Conservation (phyloP, 306 rosid genomes). For the Quercus berberidifolia region DNA sequence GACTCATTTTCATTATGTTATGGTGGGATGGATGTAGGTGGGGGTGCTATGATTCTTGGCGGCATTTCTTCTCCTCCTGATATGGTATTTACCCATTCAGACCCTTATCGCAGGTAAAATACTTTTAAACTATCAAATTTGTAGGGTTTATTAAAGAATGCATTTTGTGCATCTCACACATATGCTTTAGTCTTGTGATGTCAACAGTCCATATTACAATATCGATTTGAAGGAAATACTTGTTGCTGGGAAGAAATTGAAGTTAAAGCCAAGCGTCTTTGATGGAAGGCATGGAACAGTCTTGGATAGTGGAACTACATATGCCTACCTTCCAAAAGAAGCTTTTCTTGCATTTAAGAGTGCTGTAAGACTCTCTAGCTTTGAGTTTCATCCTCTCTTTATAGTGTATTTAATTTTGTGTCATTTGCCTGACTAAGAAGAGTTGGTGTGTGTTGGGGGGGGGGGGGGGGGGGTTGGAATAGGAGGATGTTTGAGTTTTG, state of each 20-base stretch:
- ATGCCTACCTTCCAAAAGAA: constrained; percentile 79
- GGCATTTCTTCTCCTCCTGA: constrained; percentile 69
- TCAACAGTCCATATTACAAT: constrained; percentile 98
- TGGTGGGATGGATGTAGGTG: constrained; percentile 98
- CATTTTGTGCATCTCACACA: constrained; percentile 80
- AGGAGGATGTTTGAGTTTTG: not conserved
- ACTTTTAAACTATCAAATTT: not conserved
- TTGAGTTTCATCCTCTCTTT: not conserved
- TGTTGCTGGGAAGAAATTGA: constrained; percentile 81
- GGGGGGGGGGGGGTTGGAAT: not conserved
- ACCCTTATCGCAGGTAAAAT: constrained; percentile 65
- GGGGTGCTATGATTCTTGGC: constrained; percentile 98
- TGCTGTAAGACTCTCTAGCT: constrained; percentile 59
- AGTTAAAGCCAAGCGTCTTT: constrained; percentile 60
- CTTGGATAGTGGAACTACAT: constrained; percentile 96
- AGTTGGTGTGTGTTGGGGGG: too few species aligned
- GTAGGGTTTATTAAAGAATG: constrained; percentile 46
- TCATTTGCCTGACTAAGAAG: not conserved
- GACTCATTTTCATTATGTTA: constrained; percentile 94
- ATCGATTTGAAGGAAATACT: constrained; percentile 82
- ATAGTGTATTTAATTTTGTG: not conserved
- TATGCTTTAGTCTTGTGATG: constrained; percentile 99
- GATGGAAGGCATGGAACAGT: constrained; percentile 83
- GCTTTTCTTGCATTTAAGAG: constrained; percentile 73
- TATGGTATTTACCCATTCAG: constrained; percentile 73